These are phyloP conservation scores for Erysimum cheiri DNA, from an alignment of 441 rosid genomes.

Conservation along the genomic window DNA sequence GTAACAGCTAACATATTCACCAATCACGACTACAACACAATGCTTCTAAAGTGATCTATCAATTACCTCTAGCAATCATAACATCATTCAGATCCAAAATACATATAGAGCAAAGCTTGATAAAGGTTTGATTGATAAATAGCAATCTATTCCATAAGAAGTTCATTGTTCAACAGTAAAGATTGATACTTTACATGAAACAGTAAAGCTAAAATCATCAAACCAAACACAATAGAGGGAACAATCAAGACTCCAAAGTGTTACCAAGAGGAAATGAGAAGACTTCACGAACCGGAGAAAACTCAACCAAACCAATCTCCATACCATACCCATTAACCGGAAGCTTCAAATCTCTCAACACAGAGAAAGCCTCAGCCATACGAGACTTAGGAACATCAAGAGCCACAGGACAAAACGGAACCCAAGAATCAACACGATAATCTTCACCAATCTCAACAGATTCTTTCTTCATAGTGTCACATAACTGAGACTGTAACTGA, in stretches of 20 bases:
- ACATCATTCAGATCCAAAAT: background rate
- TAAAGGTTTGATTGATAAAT: background rate
- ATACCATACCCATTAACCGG: conserved; percentile 85
- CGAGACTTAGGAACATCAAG: conserved; percentile 76
- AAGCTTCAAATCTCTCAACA: conserved; percentile 85
- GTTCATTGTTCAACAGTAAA: conserved; percentile 9
- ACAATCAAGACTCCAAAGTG: conserved; percentile 61
- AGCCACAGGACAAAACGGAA: conserved; percentile 87
- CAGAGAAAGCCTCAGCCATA: conserved; percentile 79
- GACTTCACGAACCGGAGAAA: conserved; percentile 83
- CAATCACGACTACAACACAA: conserved; percentile 8
- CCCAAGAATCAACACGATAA: conserved; percentile 70
- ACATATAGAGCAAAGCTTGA: background rate
- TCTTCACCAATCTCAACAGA: conserved; percentile 81
- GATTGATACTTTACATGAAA: conserved; percentile 14
- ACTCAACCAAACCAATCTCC: conserved; percentile 92
- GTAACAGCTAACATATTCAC: conserved; percentile 1
- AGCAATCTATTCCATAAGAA: background rate
- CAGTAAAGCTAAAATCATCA: conserved; percentile 21
- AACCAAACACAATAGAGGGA: background rate
- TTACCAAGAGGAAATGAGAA: conserved; percentile 84
- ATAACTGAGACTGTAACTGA: conserved; percentile 73
- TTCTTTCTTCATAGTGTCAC: conserved; percentile 79
- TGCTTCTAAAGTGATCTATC: background rate
- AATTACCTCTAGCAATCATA: conserved; percentile 1